phyloP scores from a whole-genome alignment of 306 rosid species.

The Mucuna pruriens region DNA sequence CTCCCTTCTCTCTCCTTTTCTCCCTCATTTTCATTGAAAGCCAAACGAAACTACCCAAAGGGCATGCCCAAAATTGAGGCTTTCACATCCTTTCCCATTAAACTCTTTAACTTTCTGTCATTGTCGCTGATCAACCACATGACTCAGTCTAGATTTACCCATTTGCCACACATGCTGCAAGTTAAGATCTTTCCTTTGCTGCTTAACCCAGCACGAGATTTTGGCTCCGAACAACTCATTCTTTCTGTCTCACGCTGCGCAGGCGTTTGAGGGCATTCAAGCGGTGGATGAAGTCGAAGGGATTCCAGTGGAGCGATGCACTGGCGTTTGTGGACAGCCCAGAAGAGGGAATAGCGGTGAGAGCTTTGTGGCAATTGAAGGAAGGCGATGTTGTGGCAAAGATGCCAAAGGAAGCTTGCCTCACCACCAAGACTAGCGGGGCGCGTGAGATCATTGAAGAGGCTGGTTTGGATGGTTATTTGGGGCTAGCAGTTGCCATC shows the following conservation, averaged over 20 bases:
- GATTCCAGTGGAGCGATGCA: conserved; percentile 68
- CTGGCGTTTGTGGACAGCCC: conserved; percentile 56
- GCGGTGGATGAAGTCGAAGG: conserved; percentile 83
- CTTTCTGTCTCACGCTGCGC: background rate
- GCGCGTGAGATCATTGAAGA: conserved; percentile 59
- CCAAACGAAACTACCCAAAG: background rate
- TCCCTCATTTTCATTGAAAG: background rate
- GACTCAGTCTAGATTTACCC: background rate
- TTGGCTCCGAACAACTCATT: background rate
- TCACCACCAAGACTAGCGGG: conserved; percentile 67
- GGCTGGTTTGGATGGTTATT: conserved; percentile 56
- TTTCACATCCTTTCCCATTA: background rate
- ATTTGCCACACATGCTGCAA: background rate
- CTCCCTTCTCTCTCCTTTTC: background rate
- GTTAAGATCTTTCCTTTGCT: background rate
- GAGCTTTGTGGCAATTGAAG: conserved; percentile 59
- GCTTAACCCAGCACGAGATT: background rate
- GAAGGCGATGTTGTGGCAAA: conserved; percentile 79
- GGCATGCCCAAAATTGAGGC: background rate
- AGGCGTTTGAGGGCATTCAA: conserved; percentile 88
- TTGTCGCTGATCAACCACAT: background rate
- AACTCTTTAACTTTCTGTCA: background rate
- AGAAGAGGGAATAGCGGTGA: conserved; percentile 60
- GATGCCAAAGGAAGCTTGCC: conserved; percentile 82
- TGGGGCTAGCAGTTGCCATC: conserved; percentile 71